Evolutionary conservation across 2,329 filamentous ascomycete species (phyloP).

Genomic region (Magnaporthales sp.): DNA sequence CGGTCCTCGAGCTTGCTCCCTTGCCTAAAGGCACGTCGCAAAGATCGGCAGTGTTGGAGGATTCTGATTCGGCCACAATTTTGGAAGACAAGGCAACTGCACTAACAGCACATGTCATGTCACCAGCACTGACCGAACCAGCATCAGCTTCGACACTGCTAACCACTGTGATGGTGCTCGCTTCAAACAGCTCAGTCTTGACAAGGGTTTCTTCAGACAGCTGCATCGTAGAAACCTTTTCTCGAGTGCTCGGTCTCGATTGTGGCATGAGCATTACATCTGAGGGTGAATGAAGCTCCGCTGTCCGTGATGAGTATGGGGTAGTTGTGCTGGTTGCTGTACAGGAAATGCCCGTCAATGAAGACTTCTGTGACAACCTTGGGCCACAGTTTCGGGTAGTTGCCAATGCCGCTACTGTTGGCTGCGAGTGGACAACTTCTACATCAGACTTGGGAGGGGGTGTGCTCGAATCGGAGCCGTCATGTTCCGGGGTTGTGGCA

Average conservation of each 20-base stretch:
- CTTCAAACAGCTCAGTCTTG: neutral
- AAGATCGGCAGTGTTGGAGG: neutral
- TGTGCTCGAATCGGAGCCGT: neutral
- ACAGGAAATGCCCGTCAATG: neutral
- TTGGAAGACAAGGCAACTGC: neutral
- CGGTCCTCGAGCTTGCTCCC: neutral
- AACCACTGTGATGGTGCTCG: neutral
- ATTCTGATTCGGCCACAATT: neutral
- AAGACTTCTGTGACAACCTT: neutral
- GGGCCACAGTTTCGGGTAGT: neutral
- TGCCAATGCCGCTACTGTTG: neutral
- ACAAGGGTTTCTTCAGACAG: neutral
- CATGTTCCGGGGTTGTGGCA: neutral
- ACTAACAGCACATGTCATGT: neutral
- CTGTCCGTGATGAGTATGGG: neutral
- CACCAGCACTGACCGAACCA: neutral
- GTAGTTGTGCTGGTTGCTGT: neutral
- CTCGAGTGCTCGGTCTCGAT: neutral
- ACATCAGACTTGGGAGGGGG: neutral
- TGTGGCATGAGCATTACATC: constrained; percentile 1
- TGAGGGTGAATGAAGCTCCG: neutral
- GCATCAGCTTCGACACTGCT: neutral
- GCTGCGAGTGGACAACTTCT: neutral
- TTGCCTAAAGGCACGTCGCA: neutral
- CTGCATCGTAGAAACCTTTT: neutral